These are phyloP conservation scores for Ophidiomyces ophidiicola DNA, from an alignment of 2,329 filamentous ascomycete species.

Conservation along the genomic window DNA sequence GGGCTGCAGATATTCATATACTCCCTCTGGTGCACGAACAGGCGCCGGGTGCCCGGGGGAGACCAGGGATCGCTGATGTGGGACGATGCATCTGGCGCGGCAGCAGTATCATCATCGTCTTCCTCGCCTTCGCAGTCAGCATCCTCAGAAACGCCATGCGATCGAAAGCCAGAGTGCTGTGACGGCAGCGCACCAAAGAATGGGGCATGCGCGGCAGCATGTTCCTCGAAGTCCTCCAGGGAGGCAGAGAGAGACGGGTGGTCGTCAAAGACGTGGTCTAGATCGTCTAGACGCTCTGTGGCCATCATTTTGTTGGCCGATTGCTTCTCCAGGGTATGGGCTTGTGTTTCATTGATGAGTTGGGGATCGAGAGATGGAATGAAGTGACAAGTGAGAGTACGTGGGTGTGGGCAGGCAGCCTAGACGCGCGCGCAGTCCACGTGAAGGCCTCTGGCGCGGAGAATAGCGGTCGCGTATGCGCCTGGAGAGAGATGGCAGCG, in stretches of 20 bases:
- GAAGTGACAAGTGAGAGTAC: neutral
- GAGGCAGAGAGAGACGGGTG: slow-evolving; percentile 49
- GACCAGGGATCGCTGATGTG: slow-evolving; percentile 45
- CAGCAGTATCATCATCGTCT: slow-evolving; percentile 20
- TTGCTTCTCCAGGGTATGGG: slow-evolving; percentile 2
- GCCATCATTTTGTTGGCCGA: slow-evolving; percentile 13
- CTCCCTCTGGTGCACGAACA: slow-evolving; percentile 23
- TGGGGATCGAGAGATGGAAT: neutral
- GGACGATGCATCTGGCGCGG: slow-evolving; percentile 30
- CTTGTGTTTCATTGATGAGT: slow-evolving; percentile 6
- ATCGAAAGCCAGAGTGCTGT: slow-evolving; percentile 54
- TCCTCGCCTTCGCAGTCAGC: slow-evolving; percentile 33
- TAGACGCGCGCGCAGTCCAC: slow-evolving; percentile 2
- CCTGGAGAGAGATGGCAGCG: neutral
- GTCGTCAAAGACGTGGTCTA: slow-evolving; percentile 43
- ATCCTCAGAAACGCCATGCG: slow-evolving; percentile 36
- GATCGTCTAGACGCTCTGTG: slow-evolving; percentile 24
- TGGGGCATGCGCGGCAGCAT: slow-evolving; percentile 36
- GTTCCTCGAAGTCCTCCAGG: slow-evolving; percentile 50
- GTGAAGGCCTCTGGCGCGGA: slow-evolving; percentile 1
- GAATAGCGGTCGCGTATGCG: slow-evolving; percentile 4
- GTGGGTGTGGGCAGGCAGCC: neutral
- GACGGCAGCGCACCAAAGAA: slow-evolving; percentile 42
- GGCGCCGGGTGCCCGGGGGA: slow-evolving; percentile 41
- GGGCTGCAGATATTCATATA: slow-evolving; percentile 29